Conservation (phyloP, 176 grass and related monocot genomes). For the Puya raimondii region DNA sequence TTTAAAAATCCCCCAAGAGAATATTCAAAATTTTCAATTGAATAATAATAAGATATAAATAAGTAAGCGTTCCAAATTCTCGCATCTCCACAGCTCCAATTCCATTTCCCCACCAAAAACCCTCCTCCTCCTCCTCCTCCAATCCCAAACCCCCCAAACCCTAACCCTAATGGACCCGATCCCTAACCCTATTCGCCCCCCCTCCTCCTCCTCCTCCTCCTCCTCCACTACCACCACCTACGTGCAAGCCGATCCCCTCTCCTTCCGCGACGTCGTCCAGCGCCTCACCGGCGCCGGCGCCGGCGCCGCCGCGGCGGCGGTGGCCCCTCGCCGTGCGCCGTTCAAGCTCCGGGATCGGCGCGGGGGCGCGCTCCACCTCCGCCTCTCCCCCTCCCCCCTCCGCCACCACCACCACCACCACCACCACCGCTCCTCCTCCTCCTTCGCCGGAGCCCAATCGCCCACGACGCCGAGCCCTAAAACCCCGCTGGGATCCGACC, state of each 20-base stretch:
- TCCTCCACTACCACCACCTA: background rate
- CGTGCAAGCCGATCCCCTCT: conserved; percentile 3
- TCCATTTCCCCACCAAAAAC: too few species aligned
- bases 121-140: background rate
- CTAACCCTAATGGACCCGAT: background rate
- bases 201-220: background rate
- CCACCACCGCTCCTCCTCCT: background rate
- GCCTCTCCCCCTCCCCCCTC: background rate
- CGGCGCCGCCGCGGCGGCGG: background rate
- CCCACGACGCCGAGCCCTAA: background rate
- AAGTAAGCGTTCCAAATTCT: too few species aligned
- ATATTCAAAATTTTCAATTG: too few species aligned
- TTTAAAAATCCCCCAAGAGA: too few species aligned
- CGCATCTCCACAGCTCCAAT: too few species aligned
- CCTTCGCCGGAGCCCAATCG: background rate
- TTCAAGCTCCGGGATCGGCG: conserved; percentile 9
- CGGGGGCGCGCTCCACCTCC: background rate
- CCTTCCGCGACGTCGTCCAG: conserved; percentile 10
- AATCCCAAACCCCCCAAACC: background rate
- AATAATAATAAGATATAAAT: too few species aligned
- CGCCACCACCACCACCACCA: background rate
- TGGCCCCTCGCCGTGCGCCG: background rate
- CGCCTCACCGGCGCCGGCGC: background rate
- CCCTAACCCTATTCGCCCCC: background rate
- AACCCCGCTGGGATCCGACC: background rate